These are phyloP conservation scores for Sporobolomyces phaffii DNA, from an alignment of 768 basidiomycete species.

Conservation along the genomic window DNA sequence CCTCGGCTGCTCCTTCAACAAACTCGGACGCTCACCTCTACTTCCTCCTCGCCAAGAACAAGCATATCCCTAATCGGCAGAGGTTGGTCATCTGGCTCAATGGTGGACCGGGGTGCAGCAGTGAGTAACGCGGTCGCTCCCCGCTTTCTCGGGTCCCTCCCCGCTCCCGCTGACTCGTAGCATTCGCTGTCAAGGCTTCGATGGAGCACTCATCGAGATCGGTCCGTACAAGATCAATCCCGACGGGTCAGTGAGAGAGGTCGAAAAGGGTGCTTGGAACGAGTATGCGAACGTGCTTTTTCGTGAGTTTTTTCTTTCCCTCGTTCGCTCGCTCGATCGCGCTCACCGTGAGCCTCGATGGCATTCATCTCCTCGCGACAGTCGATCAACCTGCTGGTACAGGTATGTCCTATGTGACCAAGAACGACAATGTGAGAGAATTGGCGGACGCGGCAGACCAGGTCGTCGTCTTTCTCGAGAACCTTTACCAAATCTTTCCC, in stretches of 20 bases:
- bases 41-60: conserved; percentile 83
- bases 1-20: conserved; percentile 44
- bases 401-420: conserved; percentile 83
- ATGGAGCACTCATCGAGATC: conserved; percentile 39
- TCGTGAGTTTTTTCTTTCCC: conserved; percentile 21
- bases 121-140: conserved; percentile 51
- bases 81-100: conserved; percentile 77
- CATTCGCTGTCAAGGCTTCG: conserved; percentile 13
- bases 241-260: conserved; percentile 23
- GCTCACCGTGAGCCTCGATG: no score
- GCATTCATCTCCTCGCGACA: conserved; percentile 45
- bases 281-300: conserved; percentile 43
- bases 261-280: conserved; percentile 40
- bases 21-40: conserved; percentile 71
- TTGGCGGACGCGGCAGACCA: conserved; percentile 67
- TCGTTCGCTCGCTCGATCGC: no score
- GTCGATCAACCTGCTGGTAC: conserved; percentile 98
- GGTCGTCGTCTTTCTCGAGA: conserved; percentile 72
- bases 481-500: conserved; percentile 87
- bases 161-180: no score
- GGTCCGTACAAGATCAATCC: conserved; percentile 35
- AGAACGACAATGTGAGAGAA: conserved; percentile 75
- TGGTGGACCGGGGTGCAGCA: conserved; percentile 71
- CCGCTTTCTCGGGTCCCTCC: conserved; percentile 68
- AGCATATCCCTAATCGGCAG: conserved; percentile 76